Percentiles rank a stretch among this genome's conserved stretches.
Conservation (phyloP, 805 yeast species). For the Tetrapisispora namnaoensis region DNA sequence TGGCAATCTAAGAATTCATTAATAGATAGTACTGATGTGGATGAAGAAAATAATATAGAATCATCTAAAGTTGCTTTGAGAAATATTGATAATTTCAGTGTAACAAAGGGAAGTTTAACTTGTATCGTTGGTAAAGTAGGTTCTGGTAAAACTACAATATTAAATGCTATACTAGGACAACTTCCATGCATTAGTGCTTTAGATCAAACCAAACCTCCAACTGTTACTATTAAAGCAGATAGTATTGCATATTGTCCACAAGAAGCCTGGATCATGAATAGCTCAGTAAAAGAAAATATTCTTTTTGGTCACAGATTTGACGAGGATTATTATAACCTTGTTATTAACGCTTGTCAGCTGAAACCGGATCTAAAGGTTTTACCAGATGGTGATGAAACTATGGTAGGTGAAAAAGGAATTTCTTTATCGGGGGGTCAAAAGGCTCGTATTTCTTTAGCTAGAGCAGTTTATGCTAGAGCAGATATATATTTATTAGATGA, state of each 20-base stretch:
- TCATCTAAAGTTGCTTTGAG: constrained; percentile 41
- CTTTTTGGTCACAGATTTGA: constrained; percentile 41
- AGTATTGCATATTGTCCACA: constrained; percentile 54
- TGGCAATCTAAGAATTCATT: constrained; percentile 34
- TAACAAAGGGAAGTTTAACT: constrained; percentile 42
- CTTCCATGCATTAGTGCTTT: constrained; percentile 32
- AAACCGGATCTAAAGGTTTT: constrained; percentile 38
- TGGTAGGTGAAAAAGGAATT: constrained; percentile 54
- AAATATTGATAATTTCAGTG: constrained; percentile 38
- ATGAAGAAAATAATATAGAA: constrained; percentile 36
- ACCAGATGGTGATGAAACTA: constrained; percentile 44
- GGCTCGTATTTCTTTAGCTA: constrained; percentile 54
- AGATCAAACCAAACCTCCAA: constrained; percentile 16
- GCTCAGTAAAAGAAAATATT: constrained; percentile 41
- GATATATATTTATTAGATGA: constrained; percentile 57
- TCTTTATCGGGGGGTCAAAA: constrained; percentile 56
- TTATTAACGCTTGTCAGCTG: constrained; percentile 42
- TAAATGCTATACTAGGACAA: constrained; percentile 47
- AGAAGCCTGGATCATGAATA: constrained; percentile 45
- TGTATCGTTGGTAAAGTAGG: constrained; percentile 64
- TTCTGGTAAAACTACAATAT: constrained; percentile 52
- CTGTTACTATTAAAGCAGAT: constrained; percentile 20
- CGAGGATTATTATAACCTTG: constrained; percentile 32
- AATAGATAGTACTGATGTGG: constrained; percentile 17
- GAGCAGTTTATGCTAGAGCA: constrained; percentile 56